These are phyloP conservation scores for Rhizopus stolonifer DNA, from an alignment of 371 early-diverging fungal genomes.

Conservation along the genomic window DNA sequence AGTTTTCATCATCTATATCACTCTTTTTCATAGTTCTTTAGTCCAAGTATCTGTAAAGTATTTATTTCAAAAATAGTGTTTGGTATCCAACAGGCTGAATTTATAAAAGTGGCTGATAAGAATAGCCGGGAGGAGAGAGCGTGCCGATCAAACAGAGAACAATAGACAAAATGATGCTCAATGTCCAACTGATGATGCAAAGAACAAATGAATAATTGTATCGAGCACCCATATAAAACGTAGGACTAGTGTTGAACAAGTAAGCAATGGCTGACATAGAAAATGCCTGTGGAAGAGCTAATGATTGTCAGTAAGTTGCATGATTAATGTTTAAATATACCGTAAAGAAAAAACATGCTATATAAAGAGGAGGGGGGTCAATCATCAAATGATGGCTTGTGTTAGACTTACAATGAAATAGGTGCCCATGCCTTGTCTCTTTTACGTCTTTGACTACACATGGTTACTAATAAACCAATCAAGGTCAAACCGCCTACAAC, in stretches of 20 bases:
- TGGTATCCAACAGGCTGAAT: too few species aligned
- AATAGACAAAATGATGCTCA: conserved; percentile 34
- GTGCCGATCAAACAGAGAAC: conserved; percentile 35
- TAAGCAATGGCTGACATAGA: conserved; percentile 49
- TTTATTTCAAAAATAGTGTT: too few species aligned
- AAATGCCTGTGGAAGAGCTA: conserved; percentile 33
- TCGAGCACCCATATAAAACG: conserved; percentile 48
- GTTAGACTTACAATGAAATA: conserved; percentile 35
- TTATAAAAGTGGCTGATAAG: conserved; percentile 28
- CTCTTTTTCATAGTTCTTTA: too few species aligned
- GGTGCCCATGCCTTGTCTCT: conserved; percentile 43
- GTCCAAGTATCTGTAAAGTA: too few species aligned
- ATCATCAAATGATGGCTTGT: too few species aligned
- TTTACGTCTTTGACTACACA: conserved; percentile 45
- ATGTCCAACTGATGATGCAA: conserved; percentile 46
- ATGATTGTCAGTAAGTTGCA: too few species aligned
- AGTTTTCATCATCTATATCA: too few species aligned
- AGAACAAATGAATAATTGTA: conserved; percentile 48
- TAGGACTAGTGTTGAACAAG: conserved; percentile 41
- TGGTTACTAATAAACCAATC: conserved; percentile 34
- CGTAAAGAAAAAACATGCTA: not conserved
- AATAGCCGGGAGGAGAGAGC: conserved; percentile 46
- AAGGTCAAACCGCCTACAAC: conserved; percentile 42
- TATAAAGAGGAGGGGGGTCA: not conserved
- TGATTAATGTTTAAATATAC: not conserved